Evolutionary conservation across 148 eudicot species (phyloP).

Genomic region (Fagopyrum homotropicum): DNA sequence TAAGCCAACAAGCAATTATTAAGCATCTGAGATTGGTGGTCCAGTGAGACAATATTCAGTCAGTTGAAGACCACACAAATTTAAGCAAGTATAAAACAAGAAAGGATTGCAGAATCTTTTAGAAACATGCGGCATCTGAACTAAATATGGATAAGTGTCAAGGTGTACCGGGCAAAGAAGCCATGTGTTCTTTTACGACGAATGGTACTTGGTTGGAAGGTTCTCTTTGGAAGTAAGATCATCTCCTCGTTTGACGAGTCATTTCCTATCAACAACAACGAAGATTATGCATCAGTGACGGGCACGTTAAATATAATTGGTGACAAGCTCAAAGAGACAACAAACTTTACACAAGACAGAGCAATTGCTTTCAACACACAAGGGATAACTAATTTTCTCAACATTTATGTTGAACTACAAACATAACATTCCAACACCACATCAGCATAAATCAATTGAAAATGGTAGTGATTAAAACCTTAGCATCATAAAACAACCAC

Average conservation of each 20-base stretch:
- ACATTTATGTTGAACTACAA: not conserved
- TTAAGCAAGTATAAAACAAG: not conserved
- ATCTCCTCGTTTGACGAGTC: slow-evolving; percentile 57
- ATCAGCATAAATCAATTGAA: slow-evolving; percentile 1
- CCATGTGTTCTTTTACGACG: slow-evolving; percentile 88
- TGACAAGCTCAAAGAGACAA: not conserved
- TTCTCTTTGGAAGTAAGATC: slow-evolving; percentile 69
- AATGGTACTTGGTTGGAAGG: slow-evolving; percentile 92
- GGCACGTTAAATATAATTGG: not conserved
- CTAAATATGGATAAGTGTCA: not conserved
- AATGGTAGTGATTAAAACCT: not conserved
- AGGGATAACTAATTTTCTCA: not conserved
- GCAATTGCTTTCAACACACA: not conserved
- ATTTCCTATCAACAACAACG: slow-evolving; percentile 29
- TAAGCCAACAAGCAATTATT: not conserved
- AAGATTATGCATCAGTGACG: not conserved
- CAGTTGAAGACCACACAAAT: not conserved
- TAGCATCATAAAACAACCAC: not conserved
- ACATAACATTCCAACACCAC: not conserved
- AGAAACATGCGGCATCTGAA: not conserved
- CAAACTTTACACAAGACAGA: not conserved
- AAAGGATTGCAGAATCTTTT: not conserved
- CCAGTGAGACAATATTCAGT: not conserved
- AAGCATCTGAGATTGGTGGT: not conserved
- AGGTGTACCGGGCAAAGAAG: slow-evolving; percentile 67